Base-by-base conservation (phyloP, 2,329 filamentous ascomycete genomes). In the Mycosphaerella sp. region DNA sequence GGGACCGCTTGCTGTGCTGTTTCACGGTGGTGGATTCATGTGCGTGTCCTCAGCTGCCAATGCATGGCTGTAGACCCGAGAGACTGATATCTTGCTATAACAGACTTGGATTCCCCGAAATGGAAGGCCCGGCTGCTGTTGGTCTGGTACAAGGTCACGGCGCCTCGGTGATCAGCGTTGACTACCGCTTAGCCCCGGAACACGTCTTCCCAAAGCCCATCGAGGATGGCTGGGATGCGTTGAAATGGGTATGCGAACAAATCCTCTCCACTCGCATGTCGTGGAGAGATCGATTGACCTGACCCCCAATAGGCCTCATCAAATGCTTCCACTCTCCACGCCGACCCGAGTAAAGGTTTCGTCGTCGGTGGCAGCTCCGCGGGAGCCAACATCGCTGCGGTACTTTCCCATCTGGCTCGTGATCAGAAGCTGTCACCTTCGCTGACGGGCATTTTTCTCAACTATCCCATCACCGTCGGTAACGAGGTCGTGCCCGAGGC, bases 171-270 rank as follows among this genome's bases (percentile, higher is more conserved):
- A 77, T 83, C 56, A 78, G 76, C 57, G 81, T 85, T 53, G 78
- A 78, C 54, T 84, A 84, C 62, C 76, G 81, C 11, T 74, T 78
- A 12, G 81, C 81, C 0, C 82, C 82, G 2, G 81, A 84, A 63
- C 70, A 77, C 56, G 80, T 80, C 0, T 84, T 84, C 61, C 82
- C 82, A 2, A 79, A 76, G 0, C 79, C 80, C 0, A 80, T 84
- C 3, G 80, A 84, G 57, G 82, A 85, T 58, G 80, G 80, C 26
- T 81, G 80, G n/a, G 80, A 82, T 51, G 79, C 81, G 1, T 68
- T 85, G 17, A 69, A 82, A 10, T 83, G 80, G 67, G 72, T 84
- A 10, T 74, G 78, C 26, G 67, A 26, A 10, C 14, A 5, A 12
- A 21, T 17, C 29, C 17, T 11, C 12, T 26, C 9, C 31, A 36